Evolutionary conservation across 202 grass and related monocot genomes (phyloP), one percentile per base, ranked within the genome.

Genomic region (Brachypodium distachyon): DNA sequence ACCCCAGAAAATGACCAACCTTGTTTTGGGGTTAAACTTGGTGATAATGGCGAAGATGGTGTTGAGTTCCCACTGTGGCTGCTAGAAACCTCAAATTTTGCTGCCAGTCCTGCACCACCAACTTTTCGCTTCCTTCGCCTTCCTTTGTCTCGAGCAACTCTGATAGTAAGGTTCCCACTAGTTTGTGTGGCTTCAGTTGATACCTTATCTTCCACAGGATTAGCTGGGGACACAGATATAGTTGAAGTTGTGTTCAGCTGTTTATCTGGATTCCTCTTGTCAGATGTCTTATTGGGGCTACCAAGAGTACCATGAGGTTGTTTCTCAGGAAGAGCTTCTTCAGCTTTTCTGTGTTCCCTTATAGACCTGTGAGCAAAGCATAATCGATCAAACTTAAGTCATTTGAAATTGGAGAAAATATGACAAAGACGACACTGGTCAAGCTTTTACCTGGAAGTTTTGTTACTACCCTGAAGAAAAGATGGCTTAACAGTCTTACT

Each of bases 1-100:
- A 77, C 25, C 9, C 78, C 80, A 62, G 85, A 41, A 90, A 80
- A 82, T 31, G 82, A 53, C 86, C 87, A 95, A 42, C 54, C 66
- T 46, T 83, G 82, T 64, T 87, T 98, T 22, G 96, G 91, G 73
- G 91, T 97, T 63, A 82, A 86, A 54, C 79, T 81, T 50, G 92
- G 80, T 16, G 95, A 95, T 34, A 95, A 44, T 39, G 91, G 89
- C 10, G 95, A 98, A 49, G 88, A 82, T 34, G 95, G 84, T 25
- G 89, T 98, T 26, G 96, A 98, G 77, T 92, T 98, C 70, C 87
- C 84, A 27, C 96, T 92, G 73, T 95, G 91, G 82, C 91, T 98
- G 72, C 96, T 98, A 63, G 96, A 98, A 84, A 83, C 91, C 82
- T 98, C 96, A 77, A 95, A 79, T 73, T 95, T 94, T 27, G 85